A percentile compares a stretch with the other conserved stretches of the same genome.
Evolutionary conservation across 768 basidiomycete species (phyloP).

Genomic region (Cyclocybe cylindracea): DNA sequence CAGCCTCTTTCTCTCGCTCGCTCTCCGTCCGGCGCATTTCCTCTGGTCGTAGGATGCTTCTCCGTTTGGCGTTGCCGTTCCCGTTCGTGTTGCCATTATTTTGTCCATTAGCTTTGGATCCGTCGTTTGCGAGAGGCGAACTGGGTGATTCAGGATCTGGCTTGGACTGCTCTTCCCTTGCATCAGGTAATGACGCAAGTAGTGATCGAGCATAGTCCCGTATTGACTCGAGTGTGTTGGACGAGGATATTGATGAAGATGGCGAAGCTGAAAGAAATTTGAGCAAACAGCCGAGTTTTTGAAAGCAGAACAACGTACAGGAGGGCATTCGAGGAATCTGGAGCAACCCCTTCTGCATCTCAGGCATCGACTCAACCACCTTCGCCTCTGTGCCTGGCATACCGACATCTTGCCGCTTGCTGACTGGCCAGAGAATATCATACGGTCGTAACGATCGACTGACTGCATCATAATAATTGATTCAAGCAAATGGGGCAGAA

Average conservation of each 20-base stretch:
- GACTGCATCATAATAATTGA: slow-evolving; percentile 34
- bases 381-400: slow-evolving; percentile 37
- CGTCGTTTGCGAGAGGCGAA: neutral
- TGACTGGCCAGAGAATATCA: slow-evolving; percentile 82
- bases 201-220: slow-evolving; percentile 54
- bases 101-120: neutral
- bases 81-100: neutral
- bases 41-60: slow-evolving; percentile 23
- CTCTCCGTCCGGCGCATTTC: slow-evolving; percentile 31
- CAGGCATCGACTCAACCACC: slow-evolving; percentile 33
- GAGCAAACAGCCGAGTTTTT: neutral
- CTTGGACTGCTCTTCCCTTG: slow-evolving; percentile 6
- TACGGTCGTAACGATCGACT: slow-evolving; percentile 64
- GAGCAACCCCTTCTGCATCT: slow-evolving; percentile 13
- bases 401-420: slow-evolving; percentile 33
- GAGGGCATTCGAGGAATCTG: slow-evolving; percentile 20
- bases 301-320: slow-evolving; percentile 18
- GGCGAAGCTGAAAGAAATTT: slow-evolving; percentile 4
- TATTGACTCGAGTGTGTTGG: slow-evolving; percentile 44
- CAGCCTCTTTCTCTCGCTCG: slow-evolving; percentile 41
- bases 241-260: slow-evolving; percentile 6
- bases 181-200: slow-evolving; percentile 45
- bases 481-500: neutral
- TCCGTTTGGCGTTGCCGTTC: slow-evolving; percentile 3
- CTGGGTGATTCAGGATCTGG: neutral